phyloP scores from a whole-genome alignment of 257 asterid genomes.

The Solanum paucissectum region DNA sequence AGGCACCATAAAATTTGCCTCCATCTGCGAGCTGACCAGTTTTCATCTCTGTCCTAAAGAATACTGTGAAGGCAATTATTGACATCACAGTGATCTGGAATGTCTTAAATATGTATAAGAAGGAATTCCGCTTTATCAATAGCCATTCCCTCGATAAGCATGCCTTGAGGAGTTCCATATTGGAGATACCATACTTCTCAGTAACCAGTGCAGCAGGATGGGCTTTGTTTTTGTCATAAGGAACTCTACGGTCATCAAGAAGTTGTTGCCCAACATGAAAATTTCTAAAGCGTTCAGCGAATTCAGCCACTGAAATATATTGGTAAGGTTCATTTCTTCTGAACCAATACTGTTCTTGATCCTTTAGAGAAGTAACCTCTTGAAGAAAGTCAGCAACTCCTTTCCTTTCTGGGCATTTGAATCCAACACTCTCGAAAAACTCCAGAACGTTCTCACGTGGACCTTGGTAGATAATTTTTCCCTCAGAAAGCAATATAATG shows the following conservation, averaged over 20 bases:
- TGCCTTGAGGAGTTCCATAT: conserved; percentile 66
- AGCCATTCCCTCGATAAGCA: conserved; percentile 85
- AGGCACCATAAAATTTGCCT: conserved; percentile 68
- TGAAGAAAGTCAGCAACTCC: conserved; percentile 93
- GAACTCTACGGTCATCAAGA: conserved; percentile 56
- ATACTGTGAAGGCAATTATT: conserved; percentile 71
- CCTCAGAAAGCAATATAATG: conserved; percentile 74
- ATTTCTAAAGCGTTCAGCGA: conserved; percentile 49
- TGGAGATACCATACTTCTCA: conserved; percentile 74
- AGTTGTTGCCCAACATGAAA: conserved; percentile 63
- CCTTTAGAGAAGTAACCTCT: conserved; percentile 86
- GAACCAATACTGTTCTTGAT: conserved; percentile 90
- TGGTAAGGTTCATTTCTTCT: conserved; percentile 53
- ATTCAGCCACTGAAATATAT: conserved; percentile 53
- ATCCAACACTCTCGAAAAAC: conserved; percentile 77
- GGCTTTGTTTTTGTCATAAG: conserved; percentile 50
- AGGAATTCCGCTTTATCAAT: conserved; percentile 69
- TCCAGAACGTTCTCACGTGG: conserved; percentile 77
- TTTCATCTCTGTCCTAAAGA: conserved; percentile 81
- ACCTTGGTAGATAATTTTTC: conserved; percentile 74
- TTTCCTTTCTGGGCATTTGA: conserved; percentile 88
- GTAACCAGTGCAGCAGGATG: conserved; percentile 97
- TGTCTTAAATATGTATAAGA: conserved; percentile 76
- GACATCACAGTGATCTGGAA: conserved; percentile 91
- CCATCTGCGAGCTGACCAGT: conserved; percentile 62